phyloP scores from a whole-genome alignment of 768 basidiomycete genomes.

The Leccinum olivaceopallidum region DNA sequence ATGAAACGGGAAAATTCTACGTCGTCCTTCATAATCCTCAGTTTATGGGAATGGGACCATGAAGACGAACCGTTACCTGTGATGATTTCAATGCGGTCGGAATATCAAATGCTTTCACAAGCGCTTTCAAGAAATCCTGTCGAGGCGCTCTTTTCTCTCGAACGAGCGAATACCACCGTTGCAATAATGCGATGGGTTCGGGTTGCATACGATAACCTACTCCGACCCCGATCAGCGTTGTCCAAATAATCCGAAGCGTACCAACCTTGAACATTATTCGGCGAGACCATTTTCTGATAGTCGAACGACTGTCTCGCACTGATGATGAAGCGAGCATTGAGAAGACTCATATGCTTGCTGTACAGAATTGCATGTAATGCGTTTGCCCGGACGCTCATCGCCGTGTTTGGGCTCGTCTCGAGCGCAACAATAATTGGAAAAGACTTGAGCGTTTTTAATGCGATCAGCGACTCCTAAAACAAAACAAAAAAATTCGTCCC shows the following conservation, averaged over 20 bases:
- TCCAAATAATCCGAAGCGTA: background rate
- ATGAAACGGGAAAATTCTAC: conserved; percentile 88
- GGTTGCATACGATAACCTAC: conserved; percentile 68
- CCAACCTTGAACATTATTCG: conserved; percentile 55
- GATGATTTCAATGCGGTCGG: conserved; percentile 52
- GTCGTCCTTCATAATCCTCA: conserved; percentile 55
- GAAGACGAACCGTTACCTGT: conserved; percentile 43
- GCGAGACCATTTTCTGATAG: conserved; percentile 67
- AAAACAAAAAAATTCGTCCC: conserved; percentile 16
- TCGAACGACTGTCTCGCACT: conserved; percentile 82
- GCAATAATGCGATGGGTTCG: conserved; percentile 71
- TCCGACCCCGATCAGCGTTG: background rate
- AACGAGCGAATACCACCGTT: conserved; percentile 89
- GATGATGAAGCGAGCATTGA: conserved; percentile 82
- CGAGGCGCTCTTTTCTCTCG: conserved; percentile 86
- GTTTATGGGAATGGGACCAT: background rate
- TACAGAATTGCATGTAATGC: conserved; percentile 82
- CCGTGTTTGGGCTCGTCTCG: conserved; percentile 73
- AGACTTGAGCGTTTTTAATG: conserved; percentile 49
- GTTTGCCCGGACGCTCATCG: conserved; percentile 72
- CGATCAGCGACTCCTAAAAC: conserved; percentile 1
- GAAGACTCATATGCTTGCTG: conserved; percentile 83
- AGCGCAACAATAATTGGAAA: conserved; percentile 90
- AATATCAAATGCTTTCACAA: conserved; percentile 84
- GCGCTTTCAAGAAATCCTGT: conserved; percentile 83